Percentiles rank a stretch among this genome's conserved stretches.
phyloP scores from a whole-genome alignment of 768 basidiomycete genomes.

The Saitozyma podzolica region DNA sequence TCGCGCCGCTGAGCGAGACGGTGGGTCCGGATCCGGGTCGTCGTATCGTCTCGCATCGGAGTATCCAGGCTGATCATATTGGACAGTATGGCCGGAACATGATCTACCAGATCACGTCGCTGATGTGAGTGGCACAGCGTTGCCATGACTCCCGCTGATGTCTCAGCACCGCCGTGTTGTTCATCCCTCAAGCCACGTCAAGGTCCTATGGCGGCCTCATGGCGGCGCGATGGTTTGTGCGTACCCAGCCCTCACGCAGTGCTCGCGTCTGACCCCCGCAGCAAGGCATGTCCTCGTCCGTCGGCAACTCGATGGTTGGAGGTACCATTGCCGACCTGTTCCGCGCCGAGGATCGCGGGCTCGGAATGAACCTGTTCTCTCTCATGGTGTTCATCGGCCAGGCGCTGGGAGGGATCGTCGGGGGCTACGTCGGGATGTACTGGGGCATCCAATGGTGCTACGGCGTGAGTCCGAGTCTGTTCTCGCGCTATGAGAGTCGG shows the following conservation, averaged over 20 bases:
- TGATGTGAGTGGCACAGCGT: slow-evolving; percentile 22
- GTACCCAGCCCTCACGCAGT: slow-evolving; percentile 1
- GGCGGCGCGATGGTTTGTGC: slow-evolving; percentile 35
- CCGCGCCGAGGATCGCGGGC: slow-evolving; percentile 33
- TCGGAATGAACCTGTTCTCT: slow-evolving; percentile 43
- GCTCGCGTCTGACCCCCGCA: slow-evolving; percentile 6
- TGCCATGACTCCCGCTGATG: neutral
- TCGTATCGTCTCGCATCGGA: neutral
- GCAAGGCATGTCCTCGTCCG: slow-evolving; percentile 43
- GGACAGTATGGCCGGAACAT: slow-evolving; percentile 36
- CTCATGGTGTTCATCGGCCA: slow-evolving; percentile 37
- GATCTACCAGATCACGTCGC: slow-evolving; percentile 43
- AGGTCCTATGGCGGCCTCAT: slow-evolving; percentile 29
- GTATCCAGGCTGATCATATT: neutral
- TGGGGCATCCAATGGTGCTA: slow-evolving; percentile 44
- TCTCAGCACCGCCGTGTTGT: slow-evolving; percentile 31
- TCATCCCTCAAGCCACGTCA: slow-evolving; percentile 41
- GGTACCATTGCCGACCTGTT: slow-evolving; percentile 50
- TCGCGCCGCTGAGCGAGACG: slow-evolving; percentile 41
- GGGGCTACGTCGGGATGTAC: slow-evolving; percentile 38
- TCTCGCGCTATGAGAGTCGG: too few species aligned
- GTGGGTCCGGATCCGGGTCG: slow-evolving; percentile 14
- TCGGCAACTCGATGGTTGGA: slow-evolving; percentile 50
- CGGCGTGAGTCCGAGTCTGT: slow-evolving; percentile 27
- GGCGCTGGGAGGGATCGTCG: slow-evolving; percentile 22